Percentiles rank a stretch among this genome's conserved stretches.
phyloP scores from a whole-genome alignment of 2,329 filamentous ascomycete genomes.

The Lasiodiplodia hormozganensis region DNA sequence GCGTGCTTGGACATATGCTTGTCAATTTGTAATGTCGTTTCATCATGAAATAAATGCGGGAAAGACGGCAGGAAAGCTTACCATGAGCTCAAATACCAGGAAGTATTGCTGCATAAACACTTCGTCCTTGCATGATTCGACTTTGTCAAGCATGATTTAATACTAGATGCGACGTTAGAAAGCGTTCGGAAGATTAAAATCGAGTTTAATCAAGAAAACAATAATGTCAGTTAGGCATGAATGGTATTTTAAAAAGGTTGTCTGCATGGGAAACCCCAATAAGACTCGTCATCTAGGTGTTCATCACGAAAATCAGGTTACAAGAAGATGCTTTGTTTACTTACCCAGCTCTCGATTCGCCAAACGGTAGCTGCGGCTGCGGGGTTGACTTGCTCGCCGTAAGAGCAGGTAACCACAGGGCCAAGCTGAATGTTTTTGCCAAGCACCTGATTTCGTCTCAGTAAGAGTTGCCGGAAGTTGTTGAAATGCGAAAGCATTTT shows the following conservation, averaged over 20 bases:
- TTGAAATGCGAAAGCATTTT: neutral
- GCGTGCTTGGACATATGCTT: conserved; percentile 96
- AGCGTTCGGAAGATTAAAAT: neutral
- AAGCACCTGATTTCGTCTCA: neutral
- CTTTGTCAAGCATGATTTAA: neutral
- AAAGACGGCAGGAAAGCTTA: neutral
- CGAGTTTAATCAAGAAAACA: neutral
- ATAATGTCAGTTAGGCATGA: conserved; percentile 66
- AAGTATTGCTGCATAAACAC: neutral
- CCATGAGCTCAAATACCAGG: neutral
- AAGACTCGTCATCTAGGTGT: conserved; percentile 79
- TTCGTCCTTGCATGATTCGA: neutral
- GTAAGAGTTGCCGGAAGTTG: neutral
- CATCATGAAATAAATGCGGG: conserved; percentile 66
- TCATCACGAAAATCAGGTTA: conserved; percentile 51
- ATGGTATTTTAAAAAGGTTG: conserved; percentile 71
- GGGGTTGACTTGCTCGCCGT: neutral
- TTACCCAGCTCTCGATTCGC: conserved; percentile 22
- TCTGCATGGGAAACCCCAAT: conserved; percentile 77
- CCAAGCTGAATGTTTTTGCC: neutral
- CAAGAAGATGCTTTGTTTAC: conserved; percentile 34
- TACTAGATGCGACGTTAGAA: conserved; percentile 4
- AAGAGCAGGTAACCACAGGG: neutral
- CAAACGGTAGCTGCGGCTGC: neutral
- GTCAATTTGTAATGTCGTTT: conserved; percentile 80